phyloP scores from a whole-genome alignment of 176 grass and related monocot species.

The Saccharum officinarum region DNA sequence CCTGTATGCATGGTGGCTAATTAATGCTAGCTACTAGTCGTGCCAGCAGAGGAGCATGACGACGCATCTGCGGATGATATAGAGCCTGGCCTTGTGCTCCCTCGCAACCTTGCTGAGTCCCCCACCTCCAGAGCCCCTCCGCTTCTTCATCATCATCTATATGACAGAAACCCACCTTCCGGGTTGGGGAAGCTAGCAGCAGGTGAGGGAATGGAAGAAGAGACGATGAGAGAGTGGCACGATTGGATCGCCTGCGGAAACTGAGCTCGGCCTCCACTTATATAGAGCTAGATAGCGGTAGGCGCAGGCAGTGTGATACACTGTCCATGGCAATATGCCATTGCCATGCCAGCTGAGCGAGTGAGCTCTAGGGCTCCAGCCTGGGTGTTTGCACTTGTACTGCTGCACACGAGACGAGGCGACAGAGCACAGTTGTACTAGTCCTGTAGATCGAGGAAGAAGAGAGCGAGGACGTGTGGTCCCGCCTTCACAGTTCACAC shows the following conservation, averaged over 20 bases:
- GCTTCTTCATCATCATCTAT: conserved; percentile 10
- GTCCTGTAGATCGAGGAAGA: not conserved
- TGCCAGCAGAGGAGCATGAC: conserved; percentile 45
- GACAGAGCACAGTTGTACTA: too few species aligned
- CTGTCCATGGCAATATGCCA: not conserved
- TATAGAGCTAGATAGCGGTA: not conserved
- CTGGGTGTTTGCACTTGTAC: not conserved
- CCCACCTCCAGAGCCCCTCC: not conserved
- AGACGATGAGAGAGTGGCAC: not conserved
- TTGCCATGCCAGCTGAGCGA: not conserved
- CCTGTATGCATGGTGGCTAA: too few species aligned
- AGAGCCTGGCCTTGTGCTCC: conserved; percentile 45
- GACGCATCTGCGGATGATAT: conserved; percentile 47
- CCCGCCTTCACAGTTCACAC: not conserved
- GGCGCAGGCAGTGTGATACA: too few species aligned
- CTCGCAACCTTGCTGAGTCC: conserved; percentile 27
- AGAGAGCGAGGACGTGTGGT: not conserved
- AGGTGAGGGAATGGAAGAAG: not conserved
- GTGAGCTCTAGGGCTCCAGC: not conserved
- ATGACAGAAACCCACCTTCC: not conserved
- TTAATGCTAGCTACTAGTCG: not conserved
- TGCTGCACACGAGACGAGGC: too few species aligned
- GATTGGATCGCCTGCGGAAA: not conserved
- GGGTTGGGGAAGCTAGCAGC: too few species aligned
- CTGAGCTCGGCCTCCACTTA: not conserved